These are phyloP conservation scores for Neofusicoccum cordaticola DNA, from an alignment of 2,329 filamentous ascomycete genomes.

Conservation along the genomic window DNA sequence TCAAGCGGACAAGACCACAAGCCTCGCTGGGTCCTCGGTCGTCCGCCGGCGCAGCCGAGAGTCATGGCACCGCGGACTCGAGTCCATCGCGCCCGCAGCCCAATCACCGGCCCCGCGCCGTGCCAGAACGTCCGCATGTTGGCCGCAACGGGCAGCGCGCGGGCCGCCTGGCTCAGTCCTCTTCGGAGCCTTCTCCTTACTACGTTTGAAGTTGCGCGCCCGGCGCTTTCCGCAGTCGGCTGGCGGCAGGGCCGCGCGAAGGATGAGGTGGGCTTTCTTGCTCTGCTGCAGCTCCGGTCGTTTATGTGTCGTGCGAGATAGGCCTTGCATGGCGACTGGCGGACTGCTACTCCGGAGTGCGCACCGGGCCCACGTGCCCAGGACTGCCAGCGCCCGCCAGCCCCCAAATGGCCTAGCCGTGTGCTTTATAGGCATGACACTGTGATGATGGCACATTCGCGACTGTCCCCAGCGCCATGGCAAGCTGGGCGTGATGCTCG, in stretches of 20 bases:
- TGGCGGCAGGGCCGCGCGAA: background rate
- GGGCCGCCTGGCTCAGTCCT: background rate
- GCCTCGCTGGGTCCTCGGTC: no score
- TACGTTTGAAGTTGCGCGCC: conserved; percentile 7
- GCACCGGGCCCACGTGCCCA: background rate
- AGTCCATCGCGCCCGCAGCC: background rate
- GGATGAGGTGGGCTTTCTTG: background rate
- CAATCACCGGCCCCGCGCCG: background rate
- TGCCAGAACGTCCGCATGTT: background rate
- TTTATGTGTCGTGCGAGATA: background rate
- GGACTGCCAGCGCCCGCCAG: background rate
- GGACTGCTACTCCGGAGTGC: background rate
- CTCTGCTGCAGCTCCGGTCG: no score
- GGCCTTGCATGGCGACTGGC: background rate
- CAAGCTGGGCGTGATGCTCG: no score
- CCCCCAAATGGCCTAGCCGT: background rate
- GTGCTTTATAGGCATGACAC: background rate
- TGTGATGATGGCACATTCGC: background rate
- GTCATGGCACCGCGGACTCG: background rate
- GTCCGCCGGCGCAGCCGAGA: background rate
- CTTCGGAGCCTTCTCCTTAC: conserved; percentile 11
- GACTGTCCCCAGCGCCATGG: no score
- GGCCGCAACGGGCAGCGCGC: background rate
- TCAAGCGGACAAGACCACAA: no score
- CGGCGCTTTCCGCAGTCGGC: background rate